Conservation (phyloP, 345 rosid genomes). For the Turnera subulata region DNA sequence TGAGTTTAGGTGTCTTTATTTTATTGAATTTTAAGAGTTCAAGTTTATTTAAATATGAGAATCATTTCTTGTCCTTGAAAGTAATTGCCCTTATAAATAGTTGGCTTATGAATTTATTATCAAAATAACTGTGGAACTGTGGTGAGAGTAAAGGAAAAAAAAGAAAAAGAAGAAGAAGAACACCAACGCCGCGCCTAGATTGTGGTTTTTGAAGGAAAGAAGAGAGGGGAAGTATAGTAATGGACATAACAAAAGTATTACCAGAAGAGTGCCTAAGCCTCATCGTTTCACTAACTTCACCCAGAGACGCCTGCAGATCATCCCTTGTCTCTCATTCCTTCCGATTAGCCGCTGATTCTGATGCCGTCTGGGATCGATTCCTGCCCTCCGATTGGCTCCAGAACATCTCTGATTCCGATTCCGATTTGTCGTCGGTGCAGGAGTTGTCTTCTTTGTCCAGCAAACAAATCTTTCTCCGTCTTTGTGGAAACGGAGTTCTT, state of each 20-base stretch:
- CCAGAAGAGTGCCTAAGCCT: conserved; percentile 53
- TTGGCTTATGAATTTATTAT: no score
- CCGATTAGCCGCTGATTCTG: conserved; percentile 46
- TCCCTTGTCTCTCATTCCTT: conserved; percentile 42
- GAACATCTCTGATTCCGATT: conserved; percentile 21
- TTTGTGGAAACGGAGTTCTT: conserved; percentile 44
- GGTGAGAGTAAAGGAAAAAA: no score
- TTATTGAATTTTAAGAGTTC: no score
- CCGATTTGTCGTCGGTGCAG: not conserved
- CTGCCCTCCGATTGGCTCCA: conserved; percentile 38
- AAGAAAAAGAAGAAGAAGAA: no score
- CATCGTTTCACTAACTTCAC: conserved; percentile 41
- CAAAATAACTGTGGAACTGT: no score
- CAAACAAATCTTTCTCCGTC: conserved; percentile 42
- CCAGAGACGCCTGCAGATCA: conserved; percentile 43
- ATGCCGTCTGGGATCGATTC: conserved; percentile 60
- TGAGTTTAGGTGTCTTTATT: no score
- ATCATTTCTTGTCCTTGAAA: no score
- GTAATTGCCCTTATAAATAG: no score
- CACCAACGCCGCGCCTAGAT: no score
- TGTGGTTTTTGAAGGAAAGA: no score
- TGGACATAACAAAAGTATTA: not conserved
- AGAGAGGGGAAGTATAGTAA: conserved; percentile 3
- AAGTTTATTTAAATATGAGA: no score
- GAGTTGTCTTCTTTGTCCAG: conserved; percentile 21